Conservation (phyloP, 2,329 filamentous ascomycete species). For the Cryphonectria carpinicola region DNA sequence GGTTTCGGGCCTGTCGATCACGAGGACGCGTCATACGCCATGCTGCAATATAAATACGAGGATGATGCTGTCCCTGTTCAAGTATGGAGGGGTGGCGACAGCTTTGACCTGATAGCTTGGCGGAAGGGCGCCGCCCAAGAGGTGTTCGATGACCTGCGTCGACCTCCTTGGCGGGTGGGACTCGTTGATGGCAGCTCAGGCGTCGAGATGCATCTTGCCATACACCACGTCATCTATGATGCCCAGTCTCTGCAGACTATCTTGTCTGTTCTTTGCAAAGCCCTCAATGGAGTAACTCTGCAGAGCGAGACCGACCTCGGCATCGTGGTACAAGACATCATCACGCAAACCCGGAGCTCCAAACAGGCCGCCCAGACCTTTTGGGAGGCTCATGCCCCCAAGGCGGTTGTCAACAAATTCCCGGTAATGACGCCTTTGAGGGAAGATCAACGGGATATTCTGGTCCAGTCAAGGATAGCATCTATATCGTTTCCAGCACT, state of each 20-base stretch:
- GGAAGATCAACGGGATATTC: slow-evolving; percentile 39
- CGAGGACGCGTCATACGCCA: slow-evolving; percentile 67
- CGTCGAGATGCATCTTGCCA: slow-evolving; percentile 48
- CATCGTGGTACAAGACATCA: slow-evolving; percentile 44
- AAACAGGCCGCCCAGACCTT: slow-evolving; percentile 51
- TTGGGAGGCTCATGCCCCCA: slow-evolving; percentile 63
- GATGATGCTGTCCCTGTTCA: slow-evolving; percentile 31
- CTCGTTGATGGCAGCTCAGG: slow-evolving; percentile 43
- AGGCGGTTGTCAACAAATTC: slow-evolving; percentile 68
- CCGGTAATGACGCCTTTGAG: slow-evolving; percentile 72
- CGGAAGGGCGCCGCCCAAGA: slow-evolving; percentile 37
- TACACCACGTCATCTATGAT: slow-evolving; percentile 87
- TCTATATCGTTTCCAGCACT: slow-evolving; percentile 49
- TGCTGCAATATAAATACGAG: slow-evolving; percentile 63
- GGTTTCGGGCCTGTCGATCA: slow-evolving; percentile 71
- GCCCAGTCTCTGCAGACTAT: slow-evolving; percentile 72
- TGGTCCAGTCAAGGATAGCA: slow-evolving; percentile 44
- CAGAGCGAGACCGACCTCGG: slow-evolving; percentile 33
- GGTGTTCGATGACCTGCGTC: slow-evolving; percentile 50
- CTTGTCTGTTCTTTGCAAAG: slow-evolving; percentile 59
- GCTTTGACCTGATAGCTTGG: slow-evolving; percentile 44
- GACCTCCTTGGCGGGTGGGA: slow-evolving; percentile 66
- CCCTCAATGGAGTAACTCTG: slow-evolving; percentile 40
- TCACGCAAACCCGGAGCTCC: slow-evolving; percentile 40
- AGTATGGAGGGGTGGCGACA: slow-evolving; percentile 21